A percentile compares a stretch with the other conserved stretches of the same genome.
Evolutionary conservation across 2,329 filamentous ascomycete species (phyloP).

Genomic region (Colletotrichum orchidophilum): DNA sequence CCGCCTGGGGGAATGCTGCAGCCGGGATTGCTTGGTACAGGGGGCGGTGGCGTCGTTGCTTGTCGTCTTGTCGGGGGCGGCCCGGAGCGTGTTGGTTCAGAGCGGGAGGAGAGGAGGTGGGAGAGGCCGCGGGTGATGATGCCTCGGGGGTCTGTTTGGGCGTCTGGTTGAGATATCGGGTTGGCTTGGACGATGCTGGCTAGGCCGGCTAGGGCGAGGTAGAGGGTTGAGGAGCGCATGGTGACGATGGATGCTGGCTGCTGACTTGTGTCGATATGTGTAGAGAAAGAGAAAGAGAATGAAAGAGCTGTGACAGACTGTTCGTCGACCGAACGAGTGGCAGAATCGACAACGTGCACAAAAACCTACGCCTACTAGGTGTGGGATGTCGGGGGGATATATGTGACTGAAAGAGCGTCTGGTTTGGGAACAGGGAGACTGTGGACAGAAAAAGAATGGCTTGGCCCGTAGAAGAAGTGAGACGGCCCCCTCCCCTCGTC

Average conservation of each 20-base stretch:
- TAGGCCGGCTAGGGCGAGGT: conserved; percentile 14
- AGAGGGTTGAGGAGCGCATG: conserved; percentile 22
- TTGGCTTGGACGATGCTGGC: conserved; percentile 10
- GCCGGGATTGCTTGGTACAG: not conserved
- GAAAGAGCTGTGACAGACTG: not conserved
- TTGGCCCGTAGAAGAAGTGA: conserved; percentile 6
- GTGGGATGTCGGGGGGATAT: not conserved
- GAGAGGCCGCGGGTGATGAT: conserved; percentile 14
- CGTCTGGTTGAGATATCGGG: not conserved
- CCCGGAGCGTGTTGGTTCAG: not conserved
- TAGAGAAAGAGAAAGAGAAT: not conserved
- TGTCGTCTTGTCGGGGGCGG: conserved; percentile 4
- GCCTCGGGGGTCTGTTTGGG: not conserved
- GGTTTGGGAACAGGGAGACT: not conserved
- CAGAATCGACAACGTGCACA: not conserved
- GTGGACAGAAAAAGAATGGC: conserved; percentile 16
- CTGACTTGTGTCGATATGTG: not conserved
- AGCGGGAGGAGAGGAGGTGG: not conserved
- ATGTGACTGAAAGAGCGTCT: not conserved
- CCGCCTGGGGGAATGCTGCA: not conserved
- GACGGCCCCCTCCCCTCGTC: not conserved
- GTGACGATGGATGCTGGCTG: not conserved
- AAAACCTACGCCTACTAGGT: not conserved
- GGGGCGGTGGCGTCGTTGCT: not conserved
- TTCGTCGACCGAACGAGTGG: not conserved